A percentile compares a stretch with the other conserved stretches of the same genome.
Evolutionary conservation across 2,329 filamentous ascomycete genomes (phyloP).

Genomic region (Paraphoma chrysanthemicola): DNA sequence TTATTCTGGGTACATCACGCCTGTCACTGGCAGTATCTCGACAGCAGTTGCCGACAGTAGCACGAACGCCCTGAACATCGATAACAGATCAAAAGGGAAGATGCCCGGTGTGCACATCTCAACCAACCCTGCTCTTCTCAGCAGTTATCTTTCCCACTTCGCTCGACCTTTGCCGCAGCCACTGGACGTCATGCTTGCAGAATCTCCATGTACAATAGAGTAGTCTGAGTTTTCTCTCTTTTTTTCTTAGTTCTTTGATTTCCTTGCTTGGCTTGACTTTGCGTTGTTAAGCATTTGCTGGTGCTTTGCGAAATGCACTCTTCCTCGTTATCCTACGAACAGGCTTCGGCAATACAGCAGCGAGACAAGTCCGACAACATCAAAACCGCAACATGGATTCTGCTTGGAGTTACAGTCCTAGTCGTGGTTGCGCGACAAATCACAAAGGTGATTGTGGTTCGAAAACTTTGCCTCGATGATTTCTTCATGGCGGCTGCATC

Average conservation of each 20-base stretch:
- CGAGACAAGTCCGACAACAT: conserved; percentile 28
- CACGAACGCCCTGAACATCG: not conserved
- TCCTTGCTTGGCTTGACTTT: conserved; percentile 5
- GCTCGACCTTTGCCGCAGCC: not conserved
- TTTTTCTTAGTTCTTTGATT: conserved; percentile 16
- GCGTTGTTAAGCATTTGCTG: not conserved
- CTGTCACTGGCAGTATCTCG: conserved; percentile 11
- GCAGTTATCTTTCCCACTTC: conserved; percentile 3
- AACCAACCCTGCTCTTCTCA: conserved; percentile 3
- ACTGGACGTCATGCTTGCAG: conserved; percentile 13
- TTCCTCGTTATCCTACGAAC: not conserved
- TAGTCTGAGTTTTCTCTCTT: conserved; percentile 2
- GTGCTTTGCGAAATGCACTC: conserved; percentile 12
- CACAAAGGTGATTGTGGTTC: conserved; percentile 33
- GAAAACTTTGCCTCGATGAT: conserved; percentile 36
- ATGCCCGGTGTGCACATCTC: not conserved
- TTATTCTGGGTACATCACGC: conserved; percentile 15
- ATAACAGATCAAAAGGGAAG: not conserved
- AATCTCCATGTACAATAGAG: not conserved
- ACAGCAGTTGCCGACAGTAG: not conserved
- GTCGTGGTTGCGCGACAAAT: conserved; percentile 33
- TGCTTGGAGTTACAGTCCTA: conserved; percentile 27
- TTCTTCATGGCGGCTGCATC: conserved; percentile 38
- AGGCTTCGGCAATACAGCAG: conserved; percentile 7
- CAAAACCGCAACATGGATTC: conserved; percentile 34